Base-by-base conservation (phyloP, 305 asterid species). In the Fraxinus floribunda region DNA sequence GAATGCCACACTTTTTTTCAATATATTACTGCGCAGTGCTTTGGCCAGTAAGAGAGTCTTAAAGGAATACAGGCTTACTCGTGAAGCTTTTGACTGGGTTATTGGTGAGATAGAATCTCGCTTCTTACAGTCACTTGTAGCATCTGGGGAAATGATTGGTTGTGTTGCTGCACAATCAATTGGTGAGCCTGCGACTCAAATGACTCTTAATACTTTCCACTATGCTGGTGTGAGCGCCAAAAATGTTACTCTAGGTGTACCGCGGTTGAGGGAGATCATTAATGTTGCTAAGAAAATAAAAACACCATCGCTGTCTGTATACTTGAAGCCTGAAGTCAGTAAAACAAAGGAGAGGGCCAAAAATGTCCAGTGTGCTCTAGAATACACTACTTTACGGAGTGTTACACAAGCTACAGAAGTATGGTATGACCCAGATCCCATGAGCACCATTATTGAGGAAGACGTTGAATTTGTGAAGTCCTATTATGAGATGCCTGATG, bases 221-320 rank as follows among this genome's bases (percentile, higher is more conserved):
- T 97, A 91, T 92, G 98, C 98, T 90, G 98, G 99, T 92, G 99
- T 94, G 82, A 97, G 99, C 91, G 99, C 99, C 76, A 97, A 97
- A 90, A 97, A 97, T 85, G 99, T 97, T 85, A 97, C 99, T 76
- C 88, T 97, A 75, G 99, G 98, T 86, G 99, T 97, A 30, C 99
- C 99, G 16, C 89, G 99, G 92, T 86, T 97, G 93, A 93, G 98
- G 92, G 99, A 97, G 90, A 97, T 97, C 86, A 94, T 97, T 57
- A 97, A 97, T 85, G 99, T 94, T 81, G 98, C 99, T 29, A 97
- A 97, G 89, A 97, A 97, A 88, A 93, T 97, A 16, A 94, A 94
- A 86, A 97, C 99, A 7, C 99, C 99, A 4, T 94, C 98, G 36
- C 98, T 97, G 64, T 97, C 99, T 26, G 98, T 97, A 44, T 97